Percentiles rank a stretch among this genome's conserved stretches.
Conservation (phyloP, 2,329 filamentous ascomycete species). For the Neonectria neomacrospora region DNA sequence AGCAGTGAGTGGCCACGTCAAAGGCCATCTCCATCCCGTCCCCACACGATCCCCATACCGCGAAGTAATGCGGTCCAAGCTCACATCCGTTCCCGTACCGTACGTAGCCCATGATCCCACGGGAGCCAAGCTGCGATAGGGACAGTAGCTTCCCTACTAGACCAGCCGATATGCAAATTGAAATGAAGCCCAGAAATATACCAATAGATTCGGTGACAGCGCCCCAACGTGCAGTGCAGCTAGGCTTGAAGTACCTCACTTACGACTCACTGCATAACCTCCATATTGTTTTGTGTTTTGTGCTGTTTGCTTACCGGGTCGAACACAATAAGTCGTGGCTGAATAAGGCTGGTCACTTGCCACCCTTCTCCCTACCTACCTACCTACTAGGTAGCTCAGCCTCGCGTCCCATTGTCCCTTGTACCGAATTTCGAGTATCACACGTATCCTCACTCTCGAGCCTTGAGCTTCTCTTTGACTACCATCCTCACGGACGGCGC, state of each 20-base stretch:
- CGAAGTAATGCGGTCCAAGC: constrained; percentile 4
- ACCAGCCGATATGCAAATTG: constrained; percentile 37
- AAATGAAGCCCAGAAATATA: constrained; percentile 36
- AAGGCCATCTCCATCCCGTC: constrained; percentile 13
- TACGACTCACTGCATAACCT: not conserved
- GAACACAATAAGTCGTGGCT: constrained; percentile 6
- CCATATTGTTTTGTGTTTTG: no score
- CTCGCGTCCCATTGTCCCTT: constrained; percentile 8
- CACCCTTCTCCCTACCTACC: not conserved
- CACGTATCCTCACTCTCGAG: constrained; percentile 11
- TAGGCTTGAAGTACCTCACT: not conserved
- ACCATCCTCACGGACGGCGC: not conserved
- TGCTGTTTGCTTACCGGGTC: not conserved
- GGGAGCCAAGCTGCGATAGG: constrained; percentile 1
- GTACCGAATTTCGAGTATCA: not conserved
- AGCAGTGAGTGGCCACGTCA: constrained; percentile 21
- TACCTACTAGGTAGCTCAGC: constrained; percentile 5
- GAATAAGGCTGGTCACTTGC: constrained; percentile 13
- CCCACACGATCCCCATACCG: constrained; percentile 6
- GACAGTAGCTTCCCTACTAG: constrained; percentile 20
- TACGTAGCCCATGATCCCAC: constrained; percentile 1
- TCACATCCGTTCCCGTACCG: constrained; percentile 4
- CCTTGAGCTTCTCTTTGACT: constrained; percentile 10
- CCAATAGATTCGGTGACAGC: not conserved
- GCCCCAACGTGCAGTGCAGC: not conserved